Evolutionary conservation across 495 filamentous ascomycete genomes (phyloP).

Genomic region (Penicillium alfredii): DNA sequence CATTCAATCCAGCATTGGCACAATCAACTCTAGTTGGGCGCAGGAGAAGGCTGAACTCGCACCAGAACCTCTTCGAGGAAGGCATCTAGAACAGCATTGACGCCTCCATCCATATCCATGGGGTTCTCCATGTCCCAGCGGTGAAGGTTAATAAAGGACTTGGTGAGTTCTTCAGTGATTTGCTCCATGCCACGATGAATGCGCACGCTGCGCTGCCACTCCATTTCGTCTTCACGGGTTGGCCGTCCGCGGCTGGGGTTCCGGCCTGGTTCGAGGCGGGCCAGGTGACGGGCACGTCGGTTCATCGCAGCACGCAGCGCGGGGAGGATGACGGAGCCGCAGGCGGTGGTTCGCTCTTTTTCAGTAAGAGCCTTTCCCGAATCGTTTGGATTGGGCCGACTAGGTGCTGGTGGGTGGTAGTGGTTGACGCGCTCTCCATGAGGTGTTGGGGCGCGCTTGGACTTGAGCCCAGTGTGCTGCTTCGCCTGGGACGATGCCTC

Average conservation of each 20-base stretch:
- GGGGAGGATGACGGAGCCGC: slow-evolving; percentile 69
- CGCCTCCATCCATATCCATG: slow-evolving; percentile 86
- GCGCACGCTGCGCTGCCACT: slow-evolving; percentile 52
- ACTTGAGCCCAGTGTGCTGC: slow-evolving; percentile 17
- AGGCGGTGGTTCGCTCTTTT: slow-evolving; percentile 14
- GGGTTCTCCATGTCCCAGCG: slow-evolving; percentile 73
- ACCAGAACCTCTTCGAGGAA: slow-evolving; percentile 94
- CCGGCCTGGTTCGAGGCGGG: slow-evolving; percentile 17
- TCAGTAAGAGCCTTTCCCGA: slow-evolving; percentile 6
- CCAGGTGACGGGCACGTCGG: slow-evolving; percentile 51
- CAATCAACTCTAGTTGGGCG: too few species aligned
- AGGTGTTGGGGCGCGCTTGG: slow-evolving; percentile 18
- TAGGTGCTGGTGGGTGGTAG: slow-evolving; percentile 6
- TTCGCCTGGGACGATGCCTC: slow-evolving; percentile 5
- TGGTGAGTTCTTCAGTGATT: slow-evolving; percentile 67
- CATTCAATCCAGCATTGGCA: too few species aligned
- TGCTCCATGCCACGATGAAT: slow-evolving; percentile 76
- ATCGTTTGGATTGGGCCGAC: neutral
- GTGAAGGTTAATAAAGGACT: slow-evolving; percentile 81
- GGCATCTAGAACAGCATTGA: slow-evolving; percentile 80
- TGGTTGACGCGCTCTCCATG: slow-evolving; percentile 7
- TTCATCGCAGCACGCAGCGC: slow-evolving; percentile 84
- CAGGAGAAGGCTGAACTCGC: slow-evolving; percentile 62
- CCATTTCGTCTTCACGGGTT: slow-evolving; percentile 29
- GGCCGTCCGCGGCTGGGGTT: slow-evolving; percentile 5